phyloP scores from a whole-genome alignment of 2,329 filamentous ascomycete genomes.

The Alternaria sp. region DNA sequence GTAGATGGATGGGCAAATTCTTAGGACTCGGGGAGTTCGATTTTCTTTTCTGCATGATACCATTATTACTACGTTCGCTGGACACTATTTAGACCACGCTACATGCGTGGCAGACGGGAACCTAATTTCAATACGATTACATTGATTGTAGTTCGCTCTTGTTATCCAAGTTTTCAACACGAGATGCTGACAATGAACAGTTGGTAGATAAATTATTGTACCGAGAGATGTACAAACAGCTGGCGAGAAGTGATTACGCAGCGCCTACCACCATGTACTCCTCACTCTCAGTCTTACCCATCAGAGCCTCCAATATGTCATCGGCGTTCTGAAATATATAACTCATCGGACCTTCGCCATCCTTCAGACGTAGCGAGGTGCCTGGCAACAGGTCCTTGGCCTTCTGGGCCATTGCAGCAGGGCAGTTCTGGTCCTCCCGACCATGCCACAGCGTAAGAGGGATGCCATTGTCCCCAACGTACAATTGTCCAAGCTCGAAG shows the following conservation, averaged over 20 bases:
- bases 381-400: conserved; percentile 34
- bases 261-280: conserved; percentile 24
- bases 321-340: conserved; percentile 32
- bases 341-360: conserved; percentile 40
- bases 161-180: neutral
- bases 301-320: conserved; percentile 31
- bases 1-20: neutral
- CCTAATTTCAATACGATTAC: neutral
- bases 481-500: conserved; percentile 42
- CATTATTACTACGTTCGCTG: conserved; percentile 17
- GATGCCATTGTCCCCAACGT: conserved; percentile 25
- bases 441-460: conserved; percentile 47
- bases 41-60: conserved; percentile 11
- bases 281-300: conserved; percentile 27
- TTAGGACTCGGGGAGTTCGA: neutral
- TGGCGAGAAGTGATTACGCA: neutral
- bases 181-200: neutral
- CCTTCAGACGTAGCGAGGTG: conserved; percentile 29
- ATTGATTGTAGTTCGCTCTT: neutral
- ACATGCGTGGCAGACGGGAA: neutral
- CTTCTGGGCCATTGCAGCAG: conserved; percentile 33
- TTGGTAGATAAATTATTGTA: neutral
- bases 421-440: conserved; percentile 37
- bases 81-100: conserved; percentile 2
- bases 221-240: neutral